These are phyloP conservation scores for Boletus coccyginus DNA, from an alignment of 768 basidiomycete genomes.

Conservation along the genomic window DNA sequence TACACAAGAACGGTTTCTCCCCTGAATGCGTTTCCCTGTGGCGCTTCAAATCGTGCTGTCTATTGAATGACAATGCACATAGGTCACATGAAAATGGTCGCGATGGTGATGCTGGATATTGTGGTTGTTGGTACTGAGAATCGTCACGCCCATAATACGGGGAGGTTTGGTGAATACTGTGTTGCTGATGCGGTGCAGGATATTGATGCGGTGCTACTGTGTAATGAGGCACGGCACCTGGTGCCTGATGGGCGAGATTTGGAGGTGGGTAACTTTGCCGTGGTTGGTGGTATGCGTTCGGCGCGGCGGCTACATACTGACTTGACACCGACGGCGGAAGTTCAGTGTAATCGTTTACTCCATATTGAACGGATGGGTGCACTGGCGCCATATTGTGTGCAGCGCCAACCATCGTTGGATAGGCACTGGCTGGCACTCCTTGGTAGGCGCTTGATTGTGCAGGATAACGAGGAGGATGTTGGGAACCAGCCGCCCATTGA, in stretches of 20 bases:
- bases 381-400: slow-evolving; percentile 21
- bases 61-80: slow-evolving; percentile 80
- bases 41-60: slow-evolving; percentile 82
- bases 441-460: slow-evolving; percentile 22
- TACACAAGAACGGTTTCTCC: slow-evolving; percentile 81
- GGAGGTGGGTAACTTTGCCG: slow-evolving; percentile 27
- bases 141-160: slow-evolving; percentile 37
- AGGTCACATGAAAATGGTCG: slow-evolving; percentile 68
- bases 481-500: slow-evolving; percentile 25
- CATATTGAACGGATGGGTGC: slow-evolving; percentile 23
- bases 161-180: slow-evolving; percentile 21
- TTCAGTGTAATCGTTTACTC: slow-evolving; percentile 18
- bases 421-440: slow-evolving; percentile 12
- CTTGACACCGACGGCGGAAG: slow-evolving; percentile 14
- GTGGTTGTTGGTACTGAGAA: slow-evolving; percentile 29
- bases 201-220: slow-evolving; percentile 29
- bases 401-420: slow-evolving; percentile 14
- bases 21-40: slow-evolving; percentile 84
- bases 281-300: slow-evolving; percentile 20
- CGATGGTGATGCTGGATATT: slow-evolving; percentile 56
- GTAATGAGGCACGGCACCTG: slow-evolving; percentile 33
- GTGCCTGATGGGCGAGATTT: slow-evolving; percentile 31
- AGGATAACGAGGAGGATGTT: slow-evolving; percentile 25
- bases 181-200: slow-evolving; percentile 24
- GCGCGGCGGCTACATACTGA: slow-evolving; percentile 21